Percentiles rank a stretch among this genome's conserved stretches.
These are phyloP conservation scores for Ricinus communis DNA, from an alignment of 345 rosid genomes.

Conservation along the genomic window DNA sequence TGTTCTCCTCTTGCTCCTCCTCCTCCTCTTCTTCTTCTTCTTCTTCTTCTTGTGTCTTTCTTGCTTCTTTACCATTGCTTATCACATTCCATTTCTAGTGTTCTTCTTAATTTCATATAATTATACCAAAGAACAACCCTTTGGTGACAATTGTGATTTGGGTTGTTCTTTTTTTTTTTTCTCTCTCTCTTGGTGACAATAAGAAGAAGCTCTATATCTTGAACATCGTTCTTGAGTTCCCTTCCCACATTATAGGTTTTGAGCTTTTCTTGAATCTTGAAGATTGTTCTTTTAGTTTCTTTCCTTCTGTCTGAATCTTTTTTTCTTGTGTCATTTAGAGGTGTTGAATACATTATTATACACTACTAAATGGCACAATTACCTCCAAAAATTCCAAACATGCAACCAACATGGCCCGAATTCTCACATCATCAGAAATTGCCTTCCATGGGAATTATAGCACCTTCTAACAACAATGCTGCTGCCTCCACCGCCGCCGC, in stretches of 20 bases:
- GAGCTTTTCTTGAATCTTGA: not conserved
- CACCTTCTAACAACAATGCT: slow-evolving; percentile 4
- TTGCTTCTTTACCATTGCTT: slow-evolving; percentile 5
- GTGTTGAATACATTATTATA: not conserved
- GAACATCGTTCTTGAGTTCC: no score
- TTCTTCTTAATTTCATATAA: not conserved
- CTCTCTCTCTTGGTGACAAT: not conserved
- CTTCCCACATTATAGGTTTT: not conserved
- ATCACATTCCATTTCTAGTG: not conserved
- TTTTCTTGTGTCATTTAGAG: slow-evolving; percentile 5
- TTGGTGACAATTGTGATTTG: no score
- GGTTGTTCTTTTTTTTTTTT: not conserved
- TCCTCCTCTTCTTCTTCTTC: no score
- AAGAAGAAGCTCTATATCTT: no score
- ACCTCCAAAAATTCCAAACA: slow-evolving; percentile 89
- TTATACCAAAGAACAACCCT: no score
- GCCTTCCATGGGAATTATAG: slow-evolving; percentile 18
- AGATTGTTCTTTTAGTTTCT: not conserved
- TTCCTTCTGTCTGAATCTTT: not conserved
- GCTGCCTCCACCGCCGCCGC: not conserved
- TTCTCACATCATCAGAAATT: slow-evolving; percentile 52
- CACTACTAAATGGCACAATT: slow-evolving; percentile 64
- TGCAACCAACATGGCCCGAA: slow-evolving; percentile 72
- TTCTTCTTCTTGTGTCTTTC: not conserved
- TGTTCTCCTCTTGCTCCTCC: no score